Base-by-base conservation (phyloP, 83 land plant species). In the Picea abies region DNA sequence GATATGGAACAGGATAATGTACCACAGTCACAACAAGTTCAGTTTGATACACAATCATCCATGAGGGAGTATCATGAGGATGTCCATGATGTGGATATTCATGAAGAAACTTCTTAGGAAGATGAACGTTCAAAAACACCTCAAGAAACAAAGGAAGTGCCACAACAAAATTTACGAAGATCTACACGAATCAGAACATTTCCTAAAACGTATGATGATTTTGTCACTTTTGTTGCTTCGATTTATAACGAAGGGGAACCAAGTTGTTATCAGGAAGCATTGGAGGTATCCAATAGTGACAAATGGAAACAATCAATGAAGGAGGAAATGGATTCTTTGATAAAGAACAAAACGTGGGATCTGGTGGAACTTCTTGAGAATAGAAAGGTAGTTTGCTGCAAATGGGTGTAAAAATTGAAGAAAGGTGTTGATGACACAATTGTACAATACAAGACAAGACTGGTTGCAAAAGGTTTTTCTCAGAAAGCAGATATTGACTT, bases 401-500 rank as follows among this genome's bases (percentile, higher is more conserved):
- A 65, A 65, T 65, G 68, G 29, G 11, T 65, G 6, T 65, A 65
- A 1, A 65, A 65, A 6, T 1, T 19, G 6, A 65, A 65, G 6
- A 65, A 22, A 65, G 7, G 29, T 6, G 68, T 65, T 65, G 68
- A 25, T 65, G 68, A 23, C 0, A 65, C 9, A 3, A 44, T 44
- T 44, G 5, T 44, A 5, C 9, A 26, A 0, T 65, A 23, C 29
- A 65, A 26, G 67, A 23, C 5, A n/a, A 64, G 32, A 64, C 9
- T 22, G 26, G 9, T n/a, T 4, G 67, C 5, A 64, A 64, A 16
- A 64, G 25, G 25, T 2, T n/a, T 64, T 64, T 22, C 67, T n/a
- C 5, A 64, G 67, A 64, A 64, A 64, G n/a, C n/a, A 64, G 25
- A 23, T 64, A 64, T 64, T 64, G 67, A 64, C n/a, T 64, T n/a